Base-by-base conservation (phyloP, 2,329 filamentous ascomycete species). In the Xylariaceae sp. region DNA sequence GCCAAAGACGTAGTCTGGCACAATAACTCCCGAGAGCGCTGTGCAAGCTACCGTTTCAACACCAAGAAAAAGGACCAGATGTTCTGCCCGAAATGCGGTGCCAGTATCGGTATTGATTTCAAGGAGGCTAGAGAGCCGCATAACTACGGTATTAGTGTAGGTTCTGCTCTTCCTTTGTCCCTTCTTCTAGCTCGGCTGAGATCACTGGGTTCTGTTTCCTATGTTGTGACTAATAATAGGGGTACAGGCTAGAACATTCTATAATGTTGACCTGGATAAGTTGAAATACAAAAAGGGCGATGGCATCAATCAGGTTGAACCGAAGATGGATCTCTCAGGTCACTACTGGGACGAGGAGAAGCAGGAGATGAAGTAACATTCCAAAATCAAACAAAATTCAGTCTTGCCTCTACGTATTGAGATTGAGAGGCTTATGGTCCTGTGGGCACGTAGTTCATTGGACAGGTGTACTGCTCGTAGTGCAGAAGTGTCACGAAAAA, bases 81-180 rank as follows among this genome's bases (percentile, higher is more conserved):
- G 65, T 77, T 76, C 56, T 77, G 75, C 51, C 67, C 67, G 30
- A 68, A 69, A 51, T 77, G 75, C 58, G 73, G 75, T 12, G 62
- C 69, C 27, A 75, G 72, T 53, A 63, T 77, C 15, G 72, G 71
- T 1, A 75, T 77, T 49, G 74, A 77, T 54, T 76, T 75, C 53
- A 51, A 56, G n/a, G 62, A 66, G 18, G 44, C 47, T 2, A 43
- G 48, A 15, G 52, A 51, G 44, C 58, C 62, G 5, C 62, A 66
- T 39, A 54, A 52, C 1, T 76, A 73, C 52, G 75, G 73, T 3
- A 67, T 77, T 48, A 76, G 69, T 50, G 74, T 76, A 52, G 53
- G 71, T 63, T 7, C 7, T 42, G 6, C 10, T 41, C 3, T 36
- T 35, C 33, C 15, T 33, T 43, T 40, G 14, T 39, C 41, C 31